phyloP scores from a whole-genome alignment of 75 land plant species.

The Selaginella tamariscina region DNA sequence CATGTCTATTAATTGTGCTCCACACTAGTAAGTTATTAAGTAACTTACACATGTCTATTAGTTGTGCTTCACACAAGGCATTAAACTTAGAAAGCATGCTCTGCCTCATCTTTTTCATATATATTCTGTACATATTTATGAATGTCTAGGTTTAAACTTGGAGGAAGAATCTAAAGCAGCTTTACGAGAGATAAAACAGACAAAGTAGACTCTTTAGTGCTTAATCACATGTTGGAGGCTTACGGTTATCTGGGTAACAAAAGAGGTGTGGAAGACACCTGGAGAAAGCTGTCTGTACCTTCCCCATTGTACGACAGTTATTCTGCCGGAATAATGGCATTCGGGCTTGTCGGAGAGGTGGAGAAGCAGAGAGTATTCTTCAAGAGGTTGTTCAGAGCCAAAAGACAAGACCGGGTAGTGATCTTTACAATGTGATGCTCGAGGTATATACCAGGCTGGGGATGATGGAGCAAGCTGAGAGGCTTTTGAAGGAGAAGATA shows the following conservation, averaged over 20 bases:
- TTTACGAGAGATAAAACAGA: too few relatives aligned
- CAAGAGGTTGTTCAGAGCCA: neutral
- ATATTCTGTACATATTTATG: too few relatives aligned
- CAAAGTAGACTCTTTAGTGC: too few relatives aligned
- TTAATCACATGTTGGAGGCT: neutral
- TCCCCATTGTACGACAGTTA: neutral
- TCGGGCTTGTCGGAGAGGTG: neutral
- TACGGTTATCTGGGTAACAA: neutral
- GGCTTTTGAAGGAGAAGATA: neutral
- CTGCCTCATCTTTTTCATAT: too few relatives aligned
- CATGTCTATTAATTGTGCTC: too few relatives aligned
- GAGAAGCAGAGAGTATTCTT: neutral
- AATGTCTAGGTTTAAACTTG: too few relatives aligned
- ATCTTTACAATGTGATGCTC: neutral
- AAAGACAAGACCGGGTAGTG: neutral
- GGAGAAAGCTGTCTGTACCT: neutral
- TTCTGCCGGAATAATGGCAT: neutral
- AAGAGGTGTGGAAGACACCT: neutral
- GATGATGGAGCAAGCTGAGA: neutral
- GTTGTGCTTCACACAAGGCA: too few relatives aligned
- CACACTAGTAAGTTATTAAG: too few relatives aligned
- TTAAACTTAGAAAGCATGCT: too few relatives aligned
- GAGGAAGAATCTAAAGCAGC: too few relatives aligned
- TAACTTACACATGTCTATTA: too few relatives aligned
- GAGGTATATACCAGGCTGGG: neutral